Conservation (phyloP, 768 basidiomycete genomes). For the Asterophora parasitica region DNA sequence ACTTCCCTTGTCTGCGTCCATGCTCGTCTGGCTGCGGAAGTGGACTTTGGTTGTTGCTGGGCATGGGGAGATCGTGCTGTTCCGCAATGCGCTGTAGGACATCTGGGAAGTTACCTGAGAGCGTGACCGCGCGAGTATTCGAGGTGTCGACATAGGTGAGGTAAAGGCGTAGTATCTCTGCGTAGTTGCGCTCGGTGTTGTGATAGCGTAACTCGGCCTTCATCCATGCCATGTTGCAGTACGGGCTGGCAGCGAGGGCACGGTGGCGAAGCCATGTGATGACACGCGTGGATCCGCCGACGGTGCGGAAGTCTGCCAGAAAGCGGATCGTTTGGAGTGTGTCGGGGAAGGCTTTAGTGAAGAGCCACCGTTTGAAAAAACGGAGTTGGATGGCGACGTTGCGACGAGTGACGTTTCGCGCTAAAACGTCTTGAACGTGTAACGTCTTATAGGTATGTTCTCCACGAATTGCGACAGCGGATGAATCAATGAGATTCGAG, state of each 20-base stretch:
- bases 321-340: background rate
- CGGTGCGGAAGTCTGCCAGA: conserved; percentile 4
- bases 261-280: conserved; percentile 5
- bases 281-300: conserved; percentile 4
- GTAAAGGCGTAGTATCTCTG: conserved; percentile 9
- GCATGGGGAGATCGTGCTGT: background rate
- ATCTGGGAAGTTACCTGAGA: conserved; percentile 5
- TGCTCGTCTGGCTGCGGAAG: too few species aligned
- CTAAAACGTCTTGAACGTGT: background rate
- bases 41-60: too few species aligned
- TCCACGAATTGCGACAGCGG: background rate
- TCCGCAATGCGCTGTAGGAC: background rate
- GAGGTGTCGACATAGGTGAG: conserved; percentile 1
- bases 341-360: background rate
- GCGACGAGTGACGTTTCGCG: background rate
- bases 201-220: conserved; percentile 8
- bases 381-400: conserved; percentile 6
- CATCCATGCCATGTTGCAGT: conserved; percentile 7
- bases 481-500: background rate
- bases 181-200: conserved; percentile 6
- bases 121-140: background rate
- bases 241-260: conserved; percentile 1
- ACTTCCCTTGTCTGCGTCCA: too few species aligned
- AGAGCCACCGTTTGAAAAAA: conserved; percentile 3
- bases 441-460: background rate